phyloP scores from a whole-genome alignment of 345 rosid species.

The Eucalyptus caleyi region DNA sequence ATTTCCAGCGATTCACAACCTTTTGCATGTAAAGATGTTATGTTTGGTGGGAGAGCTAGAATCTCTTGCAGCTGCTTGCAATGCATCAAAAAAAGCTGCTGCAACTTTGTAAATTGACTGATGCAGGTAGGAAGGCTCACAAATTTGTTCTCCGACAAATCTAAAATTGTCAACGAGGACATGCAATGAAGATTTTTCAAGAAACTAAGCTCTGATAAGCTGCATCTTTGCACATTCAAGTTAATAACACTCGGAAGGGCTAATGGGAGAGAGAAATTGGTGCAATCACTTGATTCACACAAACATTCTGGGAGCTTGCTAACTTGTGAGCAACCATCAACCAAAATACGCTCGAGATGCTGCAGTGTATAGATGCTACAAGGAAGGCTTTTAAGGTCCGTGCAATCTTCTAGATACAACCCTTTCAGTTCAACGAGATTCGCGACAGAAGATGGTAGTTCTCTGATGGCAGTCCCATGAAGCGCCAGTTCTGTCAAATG shows the following conservation, averaged over 20 bases:
- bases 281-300: neutral
- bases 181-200: neutral
- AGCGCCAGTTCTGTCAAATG: neutral
- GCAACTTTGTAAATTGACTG: neutral
- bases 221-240: neutral
- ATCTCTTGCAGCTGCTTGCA: neutral
- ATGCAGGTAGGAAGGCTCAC: neutral
- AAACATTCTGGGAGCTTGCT: neutral
- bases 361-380: neutral
- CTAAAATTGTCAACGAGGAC: neutral
- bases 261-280: neutral
- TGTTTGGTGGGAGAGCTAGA: neutral
- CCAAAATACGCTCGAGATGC: neutral
- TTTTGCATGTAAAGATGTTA: neutral
- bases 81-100: neutral
- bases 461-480: neutral
- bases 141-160: neutral
- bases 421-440: neutral
- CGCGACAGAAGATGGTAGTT: neutral
- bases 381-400: neutral
- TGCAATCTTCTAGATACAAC: neutral
- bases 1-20: neutral
- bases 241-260: neutral
- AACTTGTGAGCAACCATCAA: neutral
- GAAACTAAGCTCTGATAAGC: neutral